phyloP scores from a whole-genome alignment of 2,329 filamentous ascomycete genomes.

The Penicillium paneum region DNA sequence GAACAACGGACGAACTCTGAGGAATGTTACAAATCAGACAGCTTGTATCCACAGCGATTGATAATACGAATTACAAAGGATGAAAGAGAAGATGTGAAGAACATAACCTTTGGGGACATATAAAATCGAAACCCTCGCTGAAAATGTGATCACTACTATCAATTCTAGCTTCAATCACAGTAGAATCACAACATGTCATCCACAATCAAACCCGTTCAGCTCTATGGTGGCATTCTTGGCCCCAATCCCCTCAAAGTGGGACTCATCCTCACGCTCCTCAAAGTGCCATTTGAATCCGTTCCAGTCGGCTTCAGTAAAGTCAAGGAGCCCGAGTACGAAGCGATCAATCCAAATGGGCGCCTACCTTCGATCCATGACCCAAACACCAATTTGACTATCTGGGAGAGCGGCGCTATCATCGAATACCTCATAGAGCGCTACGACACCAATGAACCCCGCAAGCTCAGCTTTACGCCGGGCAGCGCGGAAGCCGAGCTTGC shows the following conservation, averaged over 20 bases:
- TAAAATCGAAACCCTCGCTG: background rate
- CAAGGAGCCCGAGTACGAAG: slow-evolving; percentile 29
- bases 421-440: slow-evolving; percentile 47
- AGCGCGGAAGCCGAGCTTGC: slow-evolving; percentile 39
- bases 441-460: slow-evolving; percentile 36
- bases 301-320: slow-evolving; percentile 21
- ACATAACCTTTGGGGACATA: background rate
- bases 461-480: slow-evolving; percentile 35
- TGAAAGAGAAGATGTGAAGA: background rate
- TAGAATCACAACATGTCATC: background rate
- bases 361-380: slow-evolving; percentile 37
- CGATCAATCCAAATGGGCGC: slow-evolving; percentile 36
- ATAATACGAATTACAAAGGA: background rate
- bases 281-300: slow-evolving; percentile 30
- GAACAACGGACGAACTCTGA: background rate
- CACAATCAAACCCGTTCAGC: slow-evolving; percentile 5
- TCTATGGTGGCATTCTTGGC: slow-evolving; percentile 10
- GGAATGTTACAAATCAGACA: background rate
- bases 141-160: background rate
- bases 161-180: background rate
- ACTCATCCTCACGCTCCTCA: slow-evolving; percentile 32
- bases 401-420: slow-evolving; percentile 47
- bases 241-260: slow-evolving; percentile 28
- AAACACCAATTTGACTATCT: slow-evolving; percentile 40
- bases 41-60: background rate